A percentile compares a stretch with the other conserved stretches of the same genome.
These are phyloP conservation scores for Clathrus columnatus DNA, from an alignment of 768 basidiomycete species.

Conservation along the genomic window DNA sequence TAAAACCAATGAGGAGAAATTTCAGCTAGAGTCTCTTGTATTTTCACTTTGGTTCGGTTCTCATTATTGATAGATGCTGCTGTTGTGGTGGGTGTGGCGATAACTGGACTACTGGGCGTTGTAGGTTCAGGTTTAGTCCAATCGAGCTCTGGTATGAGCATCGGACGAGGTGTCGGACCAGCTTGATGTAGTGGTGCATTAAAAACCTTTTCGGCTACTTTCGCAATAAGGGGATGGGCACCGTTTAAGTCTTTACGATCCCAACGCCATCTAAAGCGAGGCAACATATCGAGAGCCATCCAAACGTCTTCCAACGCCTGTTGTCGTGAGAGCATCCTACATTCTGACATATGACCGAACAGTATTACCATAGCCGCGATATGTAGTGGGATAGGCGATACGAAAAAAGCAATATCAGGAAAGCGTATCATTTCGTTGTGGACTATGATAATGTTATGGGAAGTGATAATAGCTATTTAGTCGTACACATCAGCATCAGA, in stretches of 20 bases:
- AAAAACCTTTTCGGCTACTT: conserved; percentile 74
- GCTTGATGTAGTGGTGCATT: conserved; percentile 60
- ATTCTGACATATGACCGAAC: conserved; percentile 77
- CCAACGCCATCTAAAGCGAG: conserved; percentile 88
- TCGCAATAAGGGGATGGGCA: conserved; percentile 76
- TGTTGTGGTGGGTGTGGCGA: conserved; percentile 8
- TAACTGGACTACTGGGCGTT: conserved; percentile 2
- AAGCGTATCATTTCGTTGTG: conserved; percentile 78
- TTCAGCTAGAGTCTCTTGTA: conserved; percentile 41
- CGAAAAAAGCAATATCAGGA: conserved; percentile 83
- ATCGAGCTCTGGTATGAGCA: conserved; percentile 42
- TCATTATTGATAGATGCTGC: conserved; percentile 6
- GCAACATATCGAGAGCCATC: conserved; percentile 82
- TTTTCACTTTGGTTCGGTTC: conserved; percentile 1
- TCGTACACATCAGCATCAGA: conserved; percentile 1
- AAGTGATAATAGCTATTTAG: conserved; percentile 63
- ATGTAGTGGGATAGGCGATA: conserved; percentile 80
- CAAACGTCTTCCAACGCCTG: conserved; percentile 75
- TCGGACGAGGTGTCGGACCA: conserved; percentile 33
- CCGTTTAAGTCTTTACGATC: conserved; percentile 75
- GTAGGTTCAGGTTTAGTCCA: conserved; percentile 25
- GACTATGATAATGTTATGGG: conserved; percentile 80
- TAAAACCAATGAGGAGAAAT: conserved; percentile 66
- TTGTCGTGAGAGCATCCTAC: conserved; percentile 52
- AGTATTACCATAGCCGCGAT: conserved; percentile 89